Evolutionary conservation across 768 basidiomycete genomes (phyloP).

Genomic region (Termitomyces sp.): DNA sequence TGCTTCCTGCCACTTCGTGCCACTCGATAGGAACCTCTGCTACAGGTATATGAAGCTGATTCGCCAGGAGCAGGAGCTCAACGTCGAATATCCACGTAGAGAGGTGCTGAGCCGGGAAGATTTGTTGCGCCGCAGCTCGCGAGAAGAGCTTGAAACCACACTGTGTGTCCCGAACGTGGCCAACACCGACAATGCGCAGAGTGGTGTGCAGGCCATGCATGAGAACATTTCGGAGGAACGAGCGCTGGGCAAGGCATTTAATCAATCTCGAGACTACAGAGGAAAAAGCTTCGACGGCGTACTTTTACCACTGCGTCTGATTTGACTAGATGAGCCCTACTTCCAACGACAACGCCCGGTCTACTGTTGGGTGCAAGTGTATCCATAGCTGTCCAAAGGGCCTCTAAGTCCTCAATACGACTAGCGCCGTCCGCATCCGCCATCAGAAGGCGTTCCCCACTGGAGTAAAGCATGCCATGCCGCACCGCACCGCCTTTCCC

Average conservation of each 20-base stretch:
- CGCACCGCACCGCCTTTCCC: conserved; percentile 93
- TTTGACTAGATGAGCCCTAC: conserved; percentile 86
- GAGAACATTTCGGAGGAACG: conserved; percentile 80
- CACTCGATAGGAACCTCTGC: conserved; percentile 85
- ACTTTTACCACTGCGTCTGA: conserved; percentile 95
- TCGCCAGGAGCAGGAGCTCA: conserved; percentile 82
- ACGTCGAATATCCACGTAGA: conserved; percentile 97
- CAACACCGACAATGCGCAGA: conserved; percentile 83
- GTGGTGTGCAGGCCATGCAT: conserved; percentile 94
- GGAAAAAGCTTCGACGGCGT: conserved; percentile 12
- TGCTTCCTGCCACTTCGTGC: conserved; percentile 93
- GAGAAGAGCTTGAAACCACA: conserved; percentile 98
- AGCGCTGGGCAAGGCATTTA: conserved; percentile 52
- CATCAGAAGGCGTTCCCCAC: conserved; percentile 78
- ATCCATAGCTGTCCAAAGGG: conserved; percentile 76
- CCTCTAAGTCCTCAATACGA: conserved; percentile 76
- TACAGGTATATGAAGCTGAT: conserved; percentile 72
- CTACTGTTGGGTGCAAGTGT: conserved; percentile 39
- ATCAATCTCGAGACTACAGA: not conserved
- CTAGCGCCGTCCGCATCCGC: conserved; percentile 96
- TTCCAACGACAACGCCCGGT: conserved; percentile 74
- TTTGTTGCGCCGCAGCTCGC: conserved; percentile 67
- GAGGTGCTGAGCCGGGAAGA: conserved; percentile 86
- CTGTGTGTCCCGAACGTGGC: conserved; percentile 90
- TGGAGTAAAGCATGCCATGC: conserved; percentile 82